These are phyloP conservation scores for Kodamaea alishanica DNA, from an alignment of 1,139 yeast species.

Conservation along the genomic window DNA sequence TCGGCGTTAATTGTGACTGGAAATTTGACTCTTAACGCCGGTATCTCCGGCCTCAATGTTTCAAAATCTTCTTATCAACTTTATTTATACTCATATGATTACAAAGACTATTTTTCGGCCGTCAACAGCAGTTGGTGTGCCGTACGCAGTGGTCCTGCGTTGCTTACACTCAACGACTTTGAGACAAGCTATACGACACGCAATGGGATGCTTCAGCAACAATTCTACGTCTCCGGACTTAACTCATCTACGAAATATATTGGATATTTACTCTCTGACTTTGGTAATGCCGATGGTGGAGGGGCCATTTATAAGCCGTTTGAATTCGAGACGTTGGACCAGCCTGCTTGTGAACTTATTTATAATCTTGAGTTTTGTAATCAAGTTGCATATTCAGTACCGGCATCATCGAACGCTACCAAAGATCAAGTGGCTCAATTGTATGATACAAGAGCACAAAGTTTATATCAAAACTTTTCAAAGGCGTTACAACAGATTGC, in stretches of 20 bases:
- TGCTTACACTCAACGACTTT: slow-evolving; percentile 22
- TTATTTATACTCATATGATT: slow-evolving; percentile 44
- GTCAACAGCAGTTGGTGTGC: slow-evolving; percentile 75
- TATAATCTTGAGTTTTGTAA: slow-evolving; percentile 74
- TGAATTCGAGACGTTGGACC: slow-evolving; percentile 56
- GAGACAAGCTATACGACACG: slow-evolving; percentile 45
- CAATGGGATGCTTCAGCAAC: slow-evolving; percentile 51
- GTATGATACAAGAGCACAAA: slow-evolving; percentile 64
- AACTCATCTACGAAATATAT: slow-evolving; percentile 60
- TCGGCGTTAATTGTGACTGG: slow-evolving; percentile 69
- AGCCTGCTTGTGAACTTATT: slow-evolving; percentile 65
- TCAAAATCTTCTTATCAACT: slow-evolving; percentile 40
- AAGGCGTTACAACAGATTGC: slow-evolving; percentile 73
- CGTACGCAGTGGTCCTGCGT: slow-evolving; percentile 46
- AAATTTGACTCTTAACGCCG: slow-evolving; percentile 36
- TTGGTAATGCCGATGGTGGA: slow-evolving; percentile 44
- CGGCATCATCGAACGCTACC: slow-evolving; percentile 43
- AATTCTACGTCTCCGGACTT: slow-evolving; percentile 59
- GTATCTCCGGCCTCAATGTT: slow-evolving; percentile 23
- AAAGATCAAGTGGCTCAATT: slow-evolving; percentile 25
- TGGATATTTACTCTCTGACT: slow-evolving; percentile 62
- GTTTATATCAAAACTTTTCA: slow-evolving; percentile 61
- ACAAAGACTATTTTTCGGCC: slow-evolving; percentile 34
- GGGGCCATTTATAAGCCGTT: slow-evolving; percentile 65
- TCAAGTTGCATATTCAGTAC: slow-evolving; percentile 85